These are phyloP conservation scores for Nitzschia sp. DNA, from an alignment of 108 stramenopile genomes.

Conservation along the genomic window DNA sequence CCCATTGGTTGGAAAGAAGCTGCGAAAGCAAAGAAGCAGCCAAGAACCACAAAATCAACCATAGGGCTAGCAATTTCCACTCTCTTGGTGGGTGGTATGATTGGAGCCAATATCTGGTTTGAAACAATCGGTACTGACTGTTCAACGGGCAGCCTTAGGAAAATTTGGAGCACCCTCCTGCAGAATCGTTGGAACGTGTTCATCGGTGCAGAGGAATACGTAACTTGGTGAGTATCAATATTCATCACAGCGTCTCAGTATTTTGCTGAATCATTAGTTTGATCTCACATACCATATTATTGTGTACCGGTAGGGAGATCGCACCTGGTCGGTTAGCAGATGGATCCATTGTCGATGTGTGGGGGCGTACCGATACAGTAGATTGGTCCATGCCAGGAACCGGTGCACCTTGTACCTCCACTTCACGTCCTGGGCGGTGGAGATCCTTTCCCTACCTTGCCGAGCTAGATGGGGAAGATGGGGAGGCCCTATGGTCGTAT, in stretches of 20 bases:
- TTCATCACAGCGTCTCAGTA: not conserved
- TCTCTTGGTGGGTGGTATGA: conserved; percentile 43
- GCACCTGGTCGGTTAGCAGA: conserved; percentile 75
- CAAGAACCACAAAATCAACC: not conserved
- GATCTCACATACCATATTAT: not conserved
- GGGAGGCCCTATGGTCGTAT: conserved; percentile 76
- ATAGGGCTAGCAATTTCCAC: conserved; percentile 19
- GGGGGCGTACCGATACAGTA: conserved; percentile 61
- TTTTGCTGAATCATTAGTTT: not conserved
- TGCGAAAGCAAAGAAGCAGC: conserved; percentile 4
- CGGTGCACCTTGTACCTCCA: conserved; percentile 82
- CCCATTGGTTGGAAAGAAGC: conserved; percentile 43
- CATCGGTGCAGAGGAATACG: conserved; percentile 83
- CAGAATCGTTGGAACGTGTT: conserved; percentile 91
- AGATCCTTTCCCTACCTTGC: conserved; percentile 84
- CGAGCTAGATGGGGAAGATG: conserved; percentile 73
- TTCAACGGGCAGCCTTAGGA: conserved; percentile 63
- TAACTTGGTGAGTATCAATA: conserved; percentile 2
- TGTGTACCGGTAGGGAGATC: conserved; percentile 57
- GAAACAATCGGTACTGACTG: conserved; percentile 54
- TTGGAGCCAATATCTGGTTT: conserved; percentile 74
- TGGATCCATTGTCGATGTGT: conserved; percentile 84
- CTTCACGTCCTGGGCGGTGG: conserved; percentile 82
- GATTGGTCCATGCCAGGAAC: conserved; percentile 80
- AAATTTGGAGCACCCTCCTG: conserved; percentile 74